A percentile compares a stretch with the other conserved stretches of the same genome.
These are phyloP conservation scores for Penicillium riverlandense DNA, from an alignment of 495 filamentous ascomycete species.

Conservation along the genomic window DNA sequence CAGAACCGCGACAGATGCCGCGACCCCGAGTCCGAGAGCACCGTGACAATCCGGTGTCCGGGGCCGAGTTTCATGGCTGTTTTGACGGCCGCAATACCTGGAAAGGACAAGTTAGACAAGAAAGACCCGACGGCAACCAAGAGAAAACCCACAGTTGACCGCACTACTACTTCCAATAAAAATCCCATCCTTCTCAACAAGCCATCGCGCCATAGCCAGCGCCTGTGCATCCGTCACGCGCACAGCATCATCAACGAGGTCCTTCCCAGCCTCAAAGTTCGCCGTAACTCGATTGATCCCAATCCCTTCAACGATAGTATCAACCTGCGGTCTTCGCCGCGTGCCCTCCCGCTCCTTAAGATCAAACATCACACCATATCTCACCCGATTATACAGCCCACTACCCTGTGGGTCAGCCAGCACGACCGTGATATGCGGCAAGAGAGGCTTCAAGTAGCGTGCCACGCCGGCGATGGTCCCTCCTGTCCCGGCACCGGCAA, in stretches of 20 bases:
- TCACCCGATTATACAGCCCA: conserved; percentile 84
- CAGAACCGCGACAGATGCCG: conserved; percentile 94
- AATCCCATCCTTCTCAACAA: conserved; percentile 93
- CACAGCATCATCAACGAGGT: conserved; percentile 82
- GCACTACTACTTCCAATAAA: conserved; percentile 92
- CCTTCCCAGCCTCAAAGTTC: conserved; percentile 82
- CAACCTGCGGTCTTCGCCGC: conserved; percentile 78
- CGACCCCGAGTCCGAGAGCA: conserved; percentile 86
- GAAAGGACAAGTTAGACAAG: conserved; percentile 4
- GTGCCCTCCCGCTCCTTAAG: conserved; percentile 83
- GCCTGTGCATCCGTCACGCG: conserved; percentile 90
- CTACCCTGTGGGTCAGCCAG: conserved; percentile 93
- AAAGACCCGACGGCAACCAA: neutral
- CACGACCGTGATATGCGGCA: conserved; percentile 61
- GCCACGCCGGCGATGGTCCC: conserved; percentile 89
- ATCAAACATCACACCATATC: conserved; percentile 94
- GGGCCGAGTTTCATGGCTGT: conserved; percentile 67
- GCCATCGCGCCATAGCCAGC: conserved; percentile 83
- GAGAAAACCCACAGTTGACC: conserved; percentile 68
- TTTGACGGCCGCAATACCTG: conserved; percentile 75
- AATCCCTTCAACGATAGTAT: conserved; percentile 94
- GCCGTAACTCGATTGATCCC: conserved; percentile 87
- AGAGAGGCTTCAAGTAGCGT: conserved; percentile 64
- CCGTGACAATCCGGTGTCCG: conserved; percentile 78
- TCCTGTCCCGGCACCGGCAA: conserved; percentile 92